These are phyloP conservation scores for Aristolochia fimbriata DNA, from an alignment of 164 flowering plant genomes.

Conservation along the genomic window DNA sequence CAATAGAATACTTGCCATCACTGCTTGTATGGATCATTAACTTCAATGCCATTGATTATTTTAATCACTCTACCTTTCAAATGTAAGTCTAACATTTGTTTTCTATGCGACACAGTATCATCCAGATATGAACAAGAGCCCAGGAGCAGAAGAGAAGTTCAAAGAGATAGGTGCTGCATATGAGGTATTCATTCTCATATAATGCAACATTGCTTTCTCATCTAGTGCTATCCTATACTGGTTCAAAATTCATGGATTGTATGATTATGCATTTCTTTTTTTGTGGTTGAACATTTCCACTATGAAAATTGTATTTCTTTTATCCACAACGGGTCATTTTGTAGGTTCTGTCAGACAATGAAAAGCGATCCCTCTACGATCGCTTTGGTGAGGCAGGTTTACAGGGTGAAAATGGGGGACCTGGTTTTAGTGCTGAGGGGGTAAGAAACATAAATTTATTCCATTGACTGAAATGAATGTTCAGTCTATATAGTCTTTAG, in stretches of 20 bases:
- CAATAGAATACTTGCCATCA: too few species aligned
- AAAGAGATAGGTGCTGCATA: slow-evolving; percentile 97
- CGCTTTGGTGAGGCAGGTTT: slow-evolving; percentile 94
- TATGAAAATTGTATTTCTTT: too few species aligned
- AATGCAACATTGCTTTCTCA: too few species aligned
- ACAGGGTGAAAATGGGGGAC: slow-evolving; percentile 44
- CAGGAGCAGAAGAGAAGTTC: slow-evolving; percentile 89
- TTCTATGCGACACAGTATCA: slow-evolving; percentile 48
- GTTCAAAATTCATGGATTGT: too few species aligned
- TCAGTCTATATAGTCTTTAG: background rate
- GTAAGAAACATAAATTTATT: slow-evolving; percentile 24
- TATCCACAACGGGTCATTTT: slow-evolving; percentile 1
- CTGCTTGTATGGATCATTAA: too few species aligned
- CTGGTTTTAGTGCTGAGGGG: slow-evolving; percentile 39
- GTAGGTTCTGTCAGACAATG: slow-evolving; percentile 91
- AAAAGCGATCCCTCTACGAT: slow-evolving; percentile 85
- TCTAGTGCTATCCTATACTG: too few species aligned
- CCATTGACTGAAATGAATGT: background rate
- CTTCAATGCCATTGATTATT: too few species aligned
- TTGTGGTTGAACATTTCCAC: too few species aligned
- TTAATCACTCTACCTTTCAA: too few species aligned
- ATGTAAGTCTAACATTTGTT: too few species aligned
- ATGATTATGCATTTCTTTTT: too few species aligned
- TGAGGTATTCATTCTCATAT: slow-evolving; percentile 47
- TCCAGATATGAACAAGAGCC: slow-evolving; percentile 85